Evolutionary conservation across 768 basidiomycete genomes (phyloP).

Genomic region (Leucocoprinus sp.): DNA sequence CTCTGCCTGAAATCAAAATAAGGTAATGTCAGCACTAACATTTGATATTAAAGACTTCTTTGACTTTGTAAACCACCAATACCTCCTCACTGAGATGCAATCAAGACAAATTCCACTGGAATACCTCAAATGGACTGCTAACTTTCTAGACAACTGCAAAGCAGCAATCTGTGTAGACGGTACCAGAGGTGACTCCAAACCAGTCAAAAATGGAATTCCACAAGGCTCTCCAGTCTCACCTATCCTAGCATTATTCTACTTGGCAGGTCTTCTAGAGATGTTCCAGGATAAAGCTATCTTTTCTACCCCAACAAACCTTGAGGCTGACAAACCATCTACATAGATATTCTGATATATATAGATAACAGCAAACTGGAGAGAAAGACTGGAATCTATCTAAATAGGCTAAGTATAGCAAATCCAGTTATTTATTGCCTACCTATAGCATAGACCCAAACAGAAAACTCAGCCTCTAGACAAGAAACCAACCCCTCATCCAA

Average conservation of each 20-base stretch:
- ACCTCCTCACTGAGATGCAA: constrained; percentile 17
- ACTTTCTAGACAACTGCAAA: constrained; percentile 17
- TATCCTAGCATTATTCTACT: constrained; percentile 20
- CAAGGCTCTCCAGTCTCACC: constrained; percentile 13
- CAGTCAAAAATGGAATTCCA: no score
- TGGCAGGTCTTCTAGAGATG: constrained; percentile 16
- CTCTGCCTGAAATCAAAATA: constrained; percentile 18
- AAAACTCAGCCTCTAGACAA: no score
- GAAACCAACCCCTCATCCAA: constrained; percentile 13
- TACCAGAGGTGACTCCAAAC: constrained; percentile 8
- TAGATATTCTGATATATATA: constrained; percentile 21
- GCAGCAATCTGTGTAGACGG: constrained; percentile 20
- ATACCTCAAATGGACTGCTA: constrained; percentile 16
- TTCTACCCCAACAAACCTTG: constrained; percentile 6
- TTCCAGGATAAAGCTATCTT: constrained; percentile 7
- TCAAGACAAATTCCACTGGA: constrained; percentile 15
- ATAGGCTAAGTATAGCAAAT: constrained; percentile 17
- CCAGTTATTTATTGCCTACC: constrained; percentile 17
- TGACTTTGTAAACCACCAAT: constrained; percentile 20
- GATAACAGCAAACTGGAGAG: constrained; percentile 23
- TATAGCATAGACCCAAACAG: constrained; percentile 12
- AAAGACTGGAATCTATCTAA: constrained; percentile 16
- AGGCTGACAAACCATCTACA: constrained; percentile 14
- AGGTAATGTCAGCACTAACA: constrained; percentile 13
- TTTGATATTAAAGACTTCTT: constrained; percentile 25